Conservation (phyloP, 192 early-diverging fungal species). For the Umbelopsis sp. region DNA sequence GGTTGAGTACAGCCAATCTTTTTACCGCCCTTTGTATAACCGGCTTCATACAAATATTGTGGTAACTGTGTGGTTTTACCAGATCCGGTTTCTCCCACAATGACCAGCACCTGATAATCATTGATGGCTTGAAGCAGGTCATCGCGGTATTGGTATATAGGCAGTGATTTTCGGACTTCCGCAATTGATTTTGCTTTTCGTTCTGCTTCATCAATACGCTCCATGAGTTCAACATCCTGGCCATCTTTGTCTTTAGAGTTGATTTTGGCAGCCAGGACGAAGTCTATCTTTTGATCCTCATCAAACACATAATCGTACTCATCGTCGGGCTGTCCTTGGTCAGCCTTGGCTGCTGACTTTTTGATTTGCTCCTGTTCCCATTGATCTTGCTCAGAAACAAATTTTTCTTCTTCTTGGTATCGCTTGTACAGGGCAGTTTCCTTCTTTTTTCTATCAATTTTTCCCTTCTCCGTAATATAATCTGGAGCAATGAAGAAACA, state of each 20-base stretch:
- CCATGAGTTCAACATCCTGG: slow-evolving; percentile 54
- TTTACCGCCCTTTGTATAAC: slow-evolving; percentile 86
- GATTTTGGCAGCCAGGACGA: slow-evolving; percentile 76
- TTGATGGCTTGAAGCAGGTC: slow-evolving; percentile 83
- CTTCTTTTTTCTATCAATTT: slow-evolving; percentile 94
- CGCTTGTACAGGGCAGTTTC: slow-evolving; percentile 84
- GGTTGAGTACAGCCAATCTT: slow-evolving; percentile 98
- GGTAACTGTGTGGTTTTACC: slow-evolving; percentile 99
- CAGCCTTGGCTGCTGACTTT: slow-evolving; percentile 60
- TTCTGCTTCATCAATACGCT: slow-evolving; percentile 65
- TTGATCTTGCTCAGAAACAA: slow-evolving; percentile 86
- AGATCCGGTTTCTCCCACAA: slow-evolving; percentile 97
- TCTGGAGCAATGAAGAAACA: slow-evolving; percentile 45
- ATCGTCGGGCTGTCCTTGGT: slow-evolving; percentile 48
- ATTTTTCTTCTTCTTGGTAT: slow-evolving; percentile 83
- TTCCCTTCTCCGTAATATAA: slow-evolving; percentile 98
- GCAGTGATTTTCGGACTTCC: slow-evolving; percentile 83
- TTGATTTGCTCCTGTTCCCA: slow-evolving; percentile 90
- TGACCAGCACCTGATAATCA: slow-evolving; percentile 84
- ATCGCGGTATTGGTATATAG: slow-evolving; percentile 89
- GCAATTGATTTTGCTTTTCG: slow-evolving; percentile 69
- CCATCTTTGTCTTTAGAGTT: slow-evolving; percentile 55
- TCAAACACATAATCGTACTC: slow-evolving; percentile 97
- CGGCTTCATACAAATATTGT: slow-evolving; percentile 95
- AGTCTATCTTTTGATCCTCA: slow-evolving; percentile 83